phyloP scores from a whole-genome alignment of 2,329 filamentous ascomycete species.

The Pyrenophora seminiperda region DNA sequence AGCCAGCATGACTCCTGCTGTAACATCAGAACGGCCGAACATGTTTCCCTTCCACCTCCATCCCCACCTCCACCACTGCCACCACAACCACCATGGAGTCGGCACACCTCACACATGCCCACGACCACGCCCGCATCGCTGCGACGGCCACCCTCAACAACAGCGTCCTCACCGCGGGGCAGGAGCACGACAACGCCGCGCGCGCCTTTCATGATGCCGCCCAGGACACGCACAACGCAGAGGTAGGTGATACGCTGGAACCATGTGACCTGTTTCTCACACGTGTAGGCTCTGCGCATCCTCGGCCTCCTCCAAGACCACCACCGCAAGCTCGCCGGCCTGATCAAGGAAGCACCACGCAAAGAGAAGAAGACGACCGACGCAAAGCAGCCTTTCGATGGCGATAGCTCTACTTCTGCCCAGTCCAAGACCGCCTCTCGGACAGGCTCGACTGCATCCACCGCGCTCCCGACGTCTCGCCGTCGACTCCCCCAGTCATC shows the following conservation, averaged over 20 bases:
- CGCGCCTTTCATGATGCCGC: constrained; percentile 85
- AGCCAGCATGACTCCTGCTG: not conserved
- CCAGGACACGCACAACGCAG: constrained; percentile 67
- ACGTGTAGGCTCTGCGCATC: constrained; percentile 73
- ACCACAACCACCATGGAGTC: constrained; percentile 64
- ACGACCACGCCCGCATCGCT: constrained; percentile 86
- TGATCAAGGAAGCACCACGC: constrained; percentile 70
- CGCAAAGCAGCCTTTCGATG: constrained; percentile 18
- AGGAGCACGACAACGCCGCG: constrained; percentile 86
- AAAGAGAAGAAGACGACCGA: constrained; percentile 32
- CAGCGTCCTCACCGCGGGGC: constrained; percentile 80
- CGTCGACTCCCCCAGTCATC: constrained; percentile 70
- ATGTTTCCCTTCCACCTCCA: constrained; percentile 1
- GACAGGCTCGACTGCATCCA: constrained; percentile 45
- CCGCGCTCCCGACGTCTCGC: constrained; percentile 42
- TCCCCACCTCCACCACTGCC: not conserved
- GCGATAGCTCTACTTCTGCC: constrained; percentile 15
- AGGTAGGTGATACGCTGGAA: constrained; percentile 49
- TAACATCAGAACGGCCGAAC: no score
- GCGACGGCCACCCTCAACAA: constrained; percentile 70
- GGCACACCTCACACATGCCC: constrained; percentile 74
- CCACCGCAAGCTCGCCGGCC: constrained; percentile 79
- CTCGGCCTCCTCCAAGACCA: constrained; percentile 85
- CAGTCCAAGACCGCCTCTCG: constrained; percentile 27
- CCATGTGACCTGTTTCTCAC: not conserved